phyloP scores from a whole-genome alignment of 495 filamentous ascomycete genomes.

The Aspergillus sclerotiicarbonarius region DNA sequence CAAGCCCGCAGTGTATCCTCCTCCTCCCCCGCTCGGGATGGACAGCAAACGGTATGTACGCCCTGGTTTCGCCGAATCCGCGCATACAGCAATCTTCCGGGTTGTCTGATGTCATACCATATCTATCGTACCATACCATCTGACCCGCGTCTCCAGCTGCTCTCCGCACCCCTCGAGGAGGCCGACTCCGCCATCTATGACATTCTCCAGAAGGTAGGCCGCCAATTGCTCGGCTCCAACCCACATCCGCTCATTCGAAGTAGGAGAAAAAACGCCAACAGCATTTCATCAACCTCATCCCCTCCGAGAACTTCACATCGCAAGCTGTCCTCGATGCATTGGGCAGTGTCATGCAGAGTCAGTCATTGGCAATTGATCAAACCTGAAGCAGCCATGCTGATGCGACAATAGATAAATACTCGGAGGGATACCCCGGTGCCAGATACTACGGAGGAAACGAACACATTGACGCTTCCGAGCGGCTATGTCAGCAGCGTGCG shows the following conservation, averaged over 20 bases:
- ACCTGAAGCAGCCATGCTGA: constrained; percentile 6
- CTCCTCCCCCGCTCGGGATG: constrained; percentile 39
- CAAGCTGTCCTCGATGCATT: constrained; percentile 95
- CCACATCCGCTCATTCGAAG: constrained; percentile 10
- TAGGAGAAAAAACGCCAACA: constrained; percentile 95
- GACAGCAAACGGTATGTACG: constrained; percentile 40
- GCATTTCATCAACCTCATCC: constrained; percentile 97
- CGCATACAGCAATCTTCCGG: not conserved
- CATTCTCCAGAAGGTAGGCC: constrained; percentile 82
- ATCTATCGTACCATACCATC: constrained; percentile 5
- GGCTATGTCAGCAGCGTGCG: constrained; percentile 84
- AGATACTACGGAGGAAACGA: constrained; percentile 98
- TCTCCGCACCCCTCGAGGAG: constrained; percentile 73
- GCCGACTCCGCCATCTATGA: constrained; percentile 83
- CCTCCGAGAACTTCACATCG: constrained; percentile 98
- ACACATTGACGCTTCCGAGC: constrained; percentile 87
- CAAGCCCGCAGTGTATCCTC: constrained; percentile 42
- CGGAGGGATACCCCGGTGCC: constrained; percentile 95
- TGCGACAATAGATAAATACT: constrained; percentile 81
- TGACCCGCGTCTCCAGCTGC: constrained; percentile 54
- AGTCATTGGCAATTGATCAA: constrained; percentile 23
- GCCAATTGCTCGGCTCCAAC: not conserved
- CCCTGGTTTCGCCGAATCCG: not conserved
- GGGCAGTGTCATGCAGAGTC: constrained; percentile 98
- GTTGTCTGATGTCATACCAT: constrained; percentile 8